Evolutionary conservation across 495 filamentous ascomycete species (phyloP), one percentile per base, ranked within the genome.

Genomic region (Aspergillus diversus): DNA sequence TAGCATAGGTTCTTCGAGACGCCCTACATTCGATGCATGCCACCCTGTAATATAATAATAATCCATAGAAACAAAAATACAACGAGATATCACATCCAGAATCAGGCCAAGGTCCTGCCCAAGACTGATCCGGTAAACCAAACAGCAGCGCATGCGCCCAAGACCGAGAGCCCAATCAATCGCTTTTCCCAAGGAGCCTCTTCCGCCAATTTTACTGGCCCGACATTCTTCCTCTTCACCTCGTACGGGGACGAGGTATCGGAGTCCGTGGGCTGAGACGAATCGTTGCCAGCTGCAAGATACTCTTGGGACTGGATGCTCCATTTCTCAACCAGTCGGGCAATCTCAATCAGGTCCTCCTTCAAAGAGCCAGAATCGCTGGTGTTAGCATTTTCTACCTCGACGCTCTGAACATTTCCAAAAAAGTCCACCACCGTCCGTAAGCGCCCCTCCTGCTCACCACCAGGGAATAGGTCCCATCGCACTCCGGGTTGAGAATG

Each of bases 381-480:
- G 1, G 76, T 72, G 63, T 76, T 73, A n/a, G 75, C 75, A 27
- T 75, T 81, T 55, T 96, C 93, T 4, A 97, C 86, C 77, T 98
- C 93, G 13, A 99, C 93, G 64, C 92, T 95, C 73, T 98, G 95
- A 6, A 97, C 93, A 74, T 98, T 99, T 2, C 95, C 95, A 70
- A 99, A 99, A 78, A 99, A 99, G 74, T 99, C 95, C 65, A 96
- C 96, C 51, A 99, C 84, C 31, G 87, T 80, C 51, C 93, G 86
- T 57, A 89, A 83, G 32, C 93, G 84, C 4, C 92, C 91, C 27
- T 83, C 89, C 43, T 86, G 79, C 54, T 90, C 88, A 15, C 91
- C 91, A 11, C 92, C 93, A 3, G 82, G 83, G 76, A 99, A 97
- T 34, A 99, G 74, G 72, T 99, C 95, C 81, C 94, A 98, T 51